Conservation (phyloP, 768 basidiomycete species). For the Asterophora lycoperdoides region DNA sequence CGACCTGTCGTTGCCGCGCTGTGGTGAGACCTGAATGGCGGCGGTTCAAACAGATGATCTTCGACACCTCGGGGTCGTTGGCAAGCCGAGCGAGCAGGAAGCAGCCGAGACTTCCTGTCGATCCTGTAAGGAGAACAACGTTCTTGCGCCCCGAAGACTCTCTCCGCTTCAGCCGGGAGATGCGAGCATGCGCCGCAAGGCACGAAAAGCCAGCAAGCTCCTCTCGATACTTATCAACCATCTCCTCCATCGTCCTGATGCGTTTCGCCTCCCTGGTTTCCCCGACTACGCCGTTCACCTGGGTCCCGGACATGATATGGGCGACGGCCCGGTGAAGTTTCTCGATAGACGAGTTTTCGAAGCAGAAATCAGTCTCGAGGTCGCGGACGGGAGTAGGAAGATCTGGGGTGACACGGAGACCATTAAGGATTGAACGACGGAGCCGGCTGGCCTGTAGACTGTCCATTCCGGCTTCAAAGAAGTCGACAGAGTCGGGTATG, state of each 20-base stretch:
- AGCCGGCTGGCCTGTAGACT: slow-evolving; percentile 35
- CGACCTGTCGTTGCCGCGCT: slow-evolving; percentile 23
- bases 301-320: slow-evolving; percentile 18
- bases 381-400: slow-evolving; percentile 16
- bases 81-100: slow-evolving; percentile 28
- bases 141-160: slow-evolving; percentile 10
- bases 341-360: slow-evolving; percentile 25
- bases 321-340: slow-evolving; percentile 21
- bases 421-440: slow-evolving; percentile 25
- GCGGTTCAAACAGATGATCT: slow-evolving; percentile 30
- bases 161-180: slow-evolving; percentile 9
- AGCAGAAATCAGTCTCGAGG: slow-evolving; percentile 27
- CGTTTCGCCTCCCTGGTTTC: slow-evolving; percentile 13
- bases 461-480: slow-evolving; percentile 40
- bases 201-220: slow-evolving; percentile 9
- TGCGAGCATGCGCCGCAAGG: slow-evolving; percentile 13
- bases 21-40: slow-evolving; percentile 12
- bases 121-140: slow-evolving; percentile 33
- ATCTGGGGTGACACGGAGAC: slow-evolving; percentile 21
- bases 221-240: slow-evolving; percentile 24
- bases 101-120: slow-evolving; percentile 35
- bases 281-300: background rate
- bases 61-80: slow-evolving; percentile 21
- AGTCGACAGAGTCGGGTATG: slow-evolving; percentile 25
- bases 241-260: slow-evolving; percentile 24